These are phyloP conservation scores for Pyricularia sp. DNA, from an alignment of 2,329 filamentous ascomycete species.

Conservation along the genomic window DNA sequence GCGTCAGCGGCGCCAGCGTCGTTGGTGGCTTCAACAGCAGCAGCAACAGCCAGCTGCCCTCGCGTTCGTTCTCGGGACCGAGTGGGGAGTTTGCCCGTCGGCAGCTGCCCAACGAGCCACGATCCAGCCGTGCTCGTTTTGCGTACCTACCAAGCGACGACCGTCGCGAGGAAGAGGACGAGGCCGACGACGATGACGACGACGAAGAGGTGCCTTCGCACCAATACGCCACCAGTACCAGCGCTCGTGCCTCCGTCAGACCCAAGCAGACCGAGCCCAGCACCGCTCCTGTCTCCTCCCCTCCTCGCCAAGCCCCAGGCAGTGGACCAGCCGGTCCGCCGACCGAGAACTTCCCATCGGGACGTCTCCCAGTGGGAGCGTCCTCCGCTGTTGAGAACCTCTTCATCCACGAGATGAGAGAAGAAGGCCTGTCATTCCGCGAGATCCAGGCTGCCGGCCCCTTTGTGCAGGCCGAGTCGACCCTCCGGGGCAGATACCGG, in stretches of 20 bases:
- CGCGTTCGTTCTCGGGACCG: not conserved
- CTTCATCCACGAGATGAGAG: not conserved
- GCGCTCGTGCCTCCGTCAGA: too few relatives aligned
- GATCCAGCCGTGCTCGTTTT: not conserved
- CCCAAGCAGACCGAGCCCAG: not conserved
- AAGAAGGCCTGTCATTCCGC: not conserved
- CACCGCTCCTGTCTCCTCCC: not conserved
- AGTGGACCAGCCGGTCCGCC: not conserved
- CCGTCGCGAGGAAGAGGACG: not conserved
- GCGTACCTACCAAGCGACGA: not conserved
- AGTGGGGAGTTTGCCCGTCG: not conserved
- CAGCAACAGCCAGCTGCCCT: not conserved
- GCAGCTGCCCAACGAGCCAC: not conserved
- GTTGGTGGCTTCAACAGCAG: not conserved
- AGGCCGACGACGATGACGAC: not conserved
- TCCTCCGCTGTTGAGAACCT: not conserved
- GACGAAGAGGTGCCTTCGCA: not conserved
- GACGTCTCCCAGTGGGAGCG: not conserved
- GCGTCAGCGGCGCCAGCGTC: not conserved
- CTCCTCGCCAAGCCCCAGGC: not conserved
- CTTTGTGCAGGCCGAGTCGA: conserved; percentile 52
- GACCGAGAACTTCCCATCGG: not conserved
- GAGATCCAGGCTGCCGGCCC: not conserved
- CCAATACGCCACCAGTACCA: not conserved
- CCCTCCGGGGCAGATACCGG: conserved; percentile 58